Base-by-base conservation (phyloP, 495 filamentous ascomycete species). In the Extremus antarcticus region DNA sequence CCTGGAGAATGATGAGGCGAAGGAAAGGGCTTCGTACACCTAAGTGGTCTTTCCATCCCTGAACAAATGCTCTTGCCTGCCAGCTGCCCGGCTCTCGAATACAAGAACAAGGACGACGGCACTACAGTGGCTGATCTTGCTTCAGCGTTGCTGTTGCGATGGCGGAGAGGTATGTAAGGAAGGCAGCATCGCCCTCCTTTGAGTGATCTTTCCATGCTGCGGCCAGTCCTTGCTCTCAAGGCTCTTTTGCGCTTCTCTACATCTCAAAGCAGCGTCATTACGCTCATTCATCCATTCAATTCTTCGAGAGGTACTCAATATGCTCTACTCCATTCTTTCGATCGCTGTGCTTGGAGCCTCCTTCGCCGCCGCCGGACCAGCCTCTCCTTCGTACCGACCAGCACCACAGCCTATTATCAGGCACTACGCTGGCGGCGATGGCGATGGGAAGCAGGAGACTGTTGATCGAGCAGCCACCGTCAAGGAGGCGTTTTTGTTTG, bases 401-500 rank as follows among this genome's bases (percentile, higher is more conserved):
- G 11, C 17, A 17, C 19, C 9, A 49, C 7, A 11, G 20, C 21
- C 46, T 24, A 16, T 58, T 45, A 3, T 7, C 4, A 17, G 41
- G 4, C 41, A 7, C 7, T 3, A 8, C 19, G 41, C 3, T 8
- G 41, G 19, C 4, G 19, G 19, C 3, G 41, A 45, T 8, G 19
- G 41, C 4, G 41, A 45, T 7, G 4, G 8, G 15, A n/a, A 7
- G 41, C 3, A 7, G 15, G 7, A 9, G 7, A n/a, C 41, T 17
- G 19, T 7, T 3, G 16, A 69, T 20, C 74, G 82, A 56, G 78
- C 80, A 35, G 76, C 46, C 46, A 83, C 86, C 1, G 78, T 94
- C 23, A 87, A 85, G 63, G 77, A 83, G 50, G 81, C 85, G 0
- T 95, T 94, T 61, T 73, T 77, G 24, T 78, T 80, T 64, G 82